Conservation (phyloP, 2,329 filamentous ascomycete genomes). For the Chrysoporthe deuterocubensis region DNA sequence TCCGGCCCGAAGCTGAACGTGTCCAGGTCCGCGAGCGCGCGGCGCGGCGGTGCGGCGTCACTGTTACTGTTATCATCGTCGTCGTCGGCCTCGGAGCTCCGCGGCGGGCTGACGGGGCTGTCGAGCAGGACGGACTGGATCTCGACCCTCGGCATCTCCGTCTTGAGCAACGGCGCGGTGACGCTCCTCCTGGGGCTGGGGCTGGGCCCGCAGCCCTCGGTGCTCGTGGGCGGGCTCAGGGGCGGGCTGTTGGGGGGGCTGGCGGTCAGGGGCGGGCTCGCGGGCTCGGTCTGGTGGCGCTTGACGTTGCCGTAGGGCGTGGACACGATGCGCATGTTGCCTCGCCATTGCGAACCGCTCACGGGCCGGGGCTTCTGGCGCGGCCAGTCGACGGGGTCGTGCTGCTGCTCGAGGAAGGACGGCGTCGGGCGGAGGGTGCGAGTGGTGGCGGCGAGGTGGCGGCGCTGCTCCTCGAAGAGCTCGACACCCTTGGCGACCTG, state of each 20-base stretch:
- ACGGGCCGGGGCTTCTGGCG: conserved; percentile 27
- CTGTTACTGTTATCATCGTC: not conserved
- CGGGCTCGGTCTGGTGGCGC: conserved; percentile 24
- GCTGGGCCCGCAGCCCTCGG: not conserved
- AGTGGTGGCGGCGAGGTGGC: not conserved
- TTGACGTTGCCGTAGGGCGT: conserved; percentile 21
- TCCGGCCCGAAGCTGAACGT: conserved; percentile 22
- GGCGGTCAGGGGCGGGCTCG: conserved; percentile 26
- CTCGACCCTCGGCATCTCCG: conserved; percentile 9
- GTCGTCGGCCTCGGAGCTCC: conserved; percentile 10
- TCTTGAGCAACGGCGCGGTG: conserved; percentile 20
- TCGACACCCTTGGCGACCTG: conserved; percentile 36
- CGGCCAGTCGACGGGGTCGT: conserved; percentile 28
- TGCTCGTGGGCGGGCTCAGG: conserved; percentile 13
- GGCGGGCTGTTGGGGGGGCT: conserved; percentile 25
- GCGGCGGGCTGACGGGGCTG: conserved; percentile 25
- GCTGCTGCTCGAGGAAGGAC: conserved; percentile 27
- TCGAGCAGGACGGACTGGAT: conserved; percentile 3
- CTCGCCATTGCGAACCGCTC: conserved; percentile 27
- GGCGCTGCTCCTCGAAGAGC: conserved; percentile 32
- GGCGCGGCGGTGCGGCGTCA: conserved; percentile 8
- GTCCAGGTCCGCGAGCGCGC: conserved; percentile 14
- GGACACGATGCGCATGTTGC: conserved; percentile 27
- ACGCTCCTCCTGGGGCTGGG: conserved; percentile 22
- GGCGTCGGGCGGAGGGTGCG: conserved; percentile 24